These are phyloP conservation scores for Vitis cinerea DNA, from an alignment of 164 flowering plant species.

Conservation along the genomic window DNA sequence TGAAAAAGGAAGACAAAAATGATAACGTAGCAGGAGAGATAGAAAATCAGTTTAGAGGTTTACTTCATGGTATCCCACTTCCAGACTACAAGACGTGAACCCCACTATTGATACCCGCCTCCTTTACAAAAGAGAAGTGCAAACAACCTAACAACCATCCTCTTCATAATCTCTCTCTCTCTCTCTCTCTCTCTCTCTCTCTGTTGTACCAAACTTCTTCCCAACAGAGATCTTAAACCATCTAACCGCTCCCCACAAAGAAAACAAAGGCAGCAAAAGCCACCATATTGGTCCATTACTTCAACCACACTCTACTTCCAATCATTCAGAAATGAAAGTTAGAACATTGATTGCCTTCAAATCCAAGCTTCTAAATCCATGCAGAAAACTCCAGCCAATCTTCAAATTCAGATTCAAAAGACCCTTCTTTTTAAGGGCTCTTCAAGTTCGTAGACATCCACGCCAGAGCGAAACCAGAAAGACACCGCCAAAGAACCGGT, in stretches of 20 bases:
- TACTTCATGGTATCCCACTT: not conserved
- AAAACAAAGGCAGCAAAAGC: constrained; percentile 5
- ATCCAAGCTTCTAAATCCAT: constrained; percentile 49
- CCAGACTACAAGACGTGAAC: constrained; percentile 19
- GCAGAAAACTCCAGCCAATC: constrained; percentile 27
- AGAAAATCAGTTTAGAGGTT: not conserved
- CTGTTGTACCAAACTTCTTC: constrained; percentile 1
- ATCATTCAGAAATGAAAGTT: constrained; percentile 35
- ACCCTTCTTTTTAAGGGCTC: constrained; percentile 37
- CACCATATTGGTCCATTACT: constrained; percentile 18
- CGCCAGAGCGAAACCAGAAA: not conserved
- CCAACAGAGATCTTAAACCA: not conserved
- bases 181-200: constrained; percentile 3
- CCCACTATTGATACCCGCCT: constrained; percentile 12
- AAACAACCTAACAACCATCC: constrained; percentile 1
- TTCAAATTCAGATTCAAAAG: constrained; percentile 43
- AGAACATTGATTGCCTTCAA: constrained; percentile 42
- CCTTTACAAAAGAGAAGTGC: not conserved
- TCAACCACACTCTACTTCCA: constrained; percentile 24
- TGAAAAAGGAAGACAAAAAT: not conserved
- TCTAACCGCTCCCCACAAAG: constrained; percentile 5
- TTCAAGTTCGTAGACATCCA: constrained; percentile 17
- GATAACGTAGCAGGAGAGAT: not conserved
- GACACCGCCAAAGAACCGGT: constrained; percentile 6
- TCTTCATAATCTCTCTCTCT: not conserved